These are phyloP conservation scores for Phytophthora citrophthora DNA, from an alignment of 352 stramenopile species.

Conservation along the genomic window DNA sequence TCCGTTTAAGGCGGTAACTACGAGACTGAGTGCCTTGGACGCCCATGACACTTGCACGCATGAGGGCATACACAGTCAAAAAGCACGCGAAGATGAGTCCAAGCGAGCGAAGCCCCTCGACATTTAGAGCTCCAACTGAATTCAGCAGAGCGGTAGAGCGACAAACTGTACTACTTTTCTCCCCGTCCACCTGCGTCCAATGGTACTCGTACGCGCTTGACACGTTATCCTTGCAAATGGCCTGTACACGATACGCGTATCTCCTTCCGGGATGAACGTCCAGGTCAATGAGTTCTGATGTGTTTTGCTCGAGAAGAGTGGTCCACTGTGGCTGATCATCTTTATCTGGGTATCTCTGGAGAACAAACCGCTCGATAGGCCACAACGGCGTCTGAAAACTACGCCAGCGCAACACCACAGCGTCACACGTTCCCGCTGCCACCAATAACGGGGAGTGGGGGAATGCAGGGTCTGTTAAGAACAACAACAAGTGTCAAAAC, in stretches of 20 bases:
- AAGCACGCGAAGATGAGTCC: constrained; percentile 62
- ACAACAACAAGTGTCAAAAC: constrained; percentile 2
- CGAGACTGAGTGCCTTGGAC: constrained; percentile 59
- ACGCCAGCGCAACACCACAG: constrained; percentile 53
- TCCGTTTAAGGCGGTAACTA: constrained; percentile 54
- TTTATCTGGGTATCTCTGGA: constrained; percentile 51
- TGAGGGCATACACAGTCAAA: constrained; percentile 59
- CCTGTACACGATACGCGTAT: constrained; percentile 58
- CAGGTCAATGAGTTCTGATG: constrained; percentile 38
- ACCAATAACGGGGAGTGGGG: constrained; percentile 57
- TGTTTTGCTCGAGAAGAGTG: constrained; percentile 49
- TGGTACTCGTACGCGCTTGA: constrained; percentile 57
- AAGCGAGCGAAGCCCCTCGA: constrained; percentile 49
- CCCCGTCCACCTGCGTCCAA: constrained; percentile 26
- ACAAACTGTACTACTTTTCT: constrained; percentile 6
- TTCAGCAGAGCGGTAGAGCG: constrained; percentile 23
- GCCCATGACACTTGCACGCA: constrained; percentile 57
- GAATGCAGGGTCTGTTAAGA: constrained; percentile 42
- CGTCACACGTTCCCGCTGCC: constrained; percentile 40
- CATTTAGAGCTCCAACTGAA: constrained; percentile 27
- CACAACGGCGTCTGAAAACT: constrained; percentile 50
- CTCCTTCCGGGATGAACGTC: constrained; percentile 32
- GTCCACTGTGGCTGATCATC: constrained; percentile 42
- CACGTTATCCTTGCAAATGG: constrained; percentile 39
- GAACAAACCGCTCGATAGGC: constrained; percentile 51